phyloP scores from a whole-genome alignment of 768 basidiomycete species.

The Coprinopsis strossmayeri region DNA sequence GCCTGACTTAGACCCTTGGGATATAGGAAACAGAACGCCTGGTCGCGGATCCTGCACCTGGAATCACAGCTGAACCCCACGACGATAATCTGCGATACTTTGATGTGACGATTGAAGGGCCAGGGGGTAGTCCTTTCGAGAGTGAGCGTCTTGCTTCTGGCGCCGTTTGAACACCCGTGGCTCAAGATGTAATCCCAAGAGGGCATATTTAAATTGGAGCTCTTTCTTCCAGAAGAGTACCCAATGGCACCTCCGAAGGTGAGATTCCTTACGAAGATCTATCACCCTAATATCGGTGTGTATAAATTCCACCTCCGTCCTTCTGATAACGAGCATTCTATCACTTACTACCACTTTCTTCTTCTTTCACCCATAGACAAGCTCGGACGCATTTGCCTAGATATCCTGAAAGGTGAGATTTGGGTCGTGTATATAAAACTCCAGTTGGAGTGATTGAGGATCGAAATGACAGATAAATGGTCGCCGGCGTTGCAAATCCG shows the following conservation, averaged over 20 bases:
- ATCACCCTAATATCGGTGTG: constrained; percentile 98
- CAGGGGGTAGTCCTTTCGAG: constrained; percentile 88
- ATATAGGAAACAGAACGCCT: constrained; percentile 98
- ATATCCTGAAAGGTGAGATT: constrained; percentile 84
- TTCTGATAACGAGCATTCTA: background rate
- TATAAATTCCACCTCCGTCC: constrained; percentile 7
- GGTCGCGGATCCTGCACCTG: constrained; percentile 93
- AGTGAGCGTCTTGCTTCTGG: constrained; percentile 34
- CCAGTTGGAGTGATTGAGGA: background rate
- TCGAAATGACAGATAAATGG: constrained; percentile 78
- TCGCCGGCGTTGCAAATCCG: constrained; percentile 98
- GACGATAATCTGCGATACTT: constrained; percentile 98
- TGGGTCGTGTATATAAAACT: constrained; percentile 1
- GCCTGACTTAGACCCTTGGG: too few relatives aligned
- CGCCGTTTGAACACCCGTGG: background rate
- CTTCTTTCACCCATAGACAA: constrained; percentile 67
- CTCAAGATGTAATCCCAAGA: constrained; percentile 35
- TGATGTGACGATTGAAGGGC: constrained; percentile 95
- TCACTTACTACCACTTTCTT: constrained; percentile 5
- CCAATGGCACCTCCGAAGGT: constrained; percentile 99
- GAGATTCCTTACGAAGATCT: constrained; percentile 95
- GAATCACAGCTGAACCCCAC: constrained; percentile 91
- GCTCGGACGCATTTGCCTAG: constrained; percentile 95
- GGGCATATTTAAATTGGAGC: constrained; percentile 91
- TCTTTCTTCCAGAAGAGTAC: constrained; percentile 98